A percentile compares a stretch with the other conserved stretches of the same genome.
phyloP scores from a whole-genome alignment of 805 yeast genomes.

The Candida pini region DNA sequence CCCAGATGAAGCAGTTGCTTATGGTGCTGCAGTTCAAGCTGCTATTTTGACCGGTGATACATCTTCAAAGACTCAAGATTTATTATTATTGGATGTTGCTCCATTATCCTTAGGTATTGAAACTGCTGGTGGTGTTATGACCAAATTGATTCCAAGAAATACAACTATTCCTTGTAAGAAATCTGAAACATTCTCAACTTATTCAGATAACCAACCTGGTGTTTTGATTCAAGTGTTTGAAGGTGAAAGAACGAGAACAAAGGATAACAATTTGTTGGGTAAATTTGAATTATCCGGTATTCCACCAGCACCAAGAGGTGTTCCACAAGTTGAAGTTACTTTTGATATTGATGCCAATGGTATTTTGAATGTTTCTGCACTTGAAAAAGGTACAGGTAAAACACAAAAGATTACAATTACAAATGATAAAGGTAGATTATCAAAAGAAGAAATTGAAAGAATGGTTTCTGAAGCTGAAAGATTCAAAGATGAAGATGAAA shows the following conservation, averaged over 20 bases:
- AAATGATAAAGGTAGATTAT: constrained; percentile 90
- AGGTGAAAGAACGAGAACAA: constrained; percentile 94
- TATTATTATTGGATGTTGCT: constrained; percentile 92
- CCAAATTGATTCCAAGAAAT: constrained; percentile 73
- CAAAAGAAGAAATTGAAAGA: constrained; percentile 61
- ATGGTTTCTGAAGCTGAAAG: constrained; percentile 63
- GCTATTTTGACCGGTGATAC: constrained; percentile 95
- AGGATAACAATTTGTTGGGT: constrained; percentile 87
- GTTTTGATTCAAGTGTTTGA: constrained; percentile 91
- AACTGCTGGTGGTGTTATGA: constrained; percentile 78
- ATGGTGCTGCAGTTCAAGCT: constrained; percentile 99
- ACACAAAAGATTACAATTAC: constrained; percentile 86
- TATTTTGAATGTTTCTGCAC: constrained; percentile 77
- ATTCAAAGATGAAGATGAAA: constrained; percentile 57
- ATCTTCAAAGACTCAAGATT: constrained; percentile 93
- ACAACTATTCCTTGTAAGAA: constrained; percentile 72
- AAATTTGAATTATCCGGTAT: constrained; percentile 82
- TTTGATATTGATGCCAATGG: constrained; percentile 85
- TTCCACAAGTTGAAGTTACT: constrained; percentile 87
- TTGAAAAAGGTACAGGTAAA: constrained; percentile 93
- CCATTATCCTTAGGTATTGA: constrained; percentile 83
- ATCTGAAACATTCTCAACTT: constrained; percentile 72
- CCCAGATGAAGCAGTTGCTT: constrained; percentile 99
- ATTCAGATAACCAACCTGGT: constrained; percentile 83
- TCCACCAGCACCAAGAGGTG: constrained; percentile 91